These are phyloP conservation scores for Aspergillus fumigatiaffinis DNA, from an alignment of 2,329 filamentous ascomycete genomes.

Conservation along the genomic window DNA sequence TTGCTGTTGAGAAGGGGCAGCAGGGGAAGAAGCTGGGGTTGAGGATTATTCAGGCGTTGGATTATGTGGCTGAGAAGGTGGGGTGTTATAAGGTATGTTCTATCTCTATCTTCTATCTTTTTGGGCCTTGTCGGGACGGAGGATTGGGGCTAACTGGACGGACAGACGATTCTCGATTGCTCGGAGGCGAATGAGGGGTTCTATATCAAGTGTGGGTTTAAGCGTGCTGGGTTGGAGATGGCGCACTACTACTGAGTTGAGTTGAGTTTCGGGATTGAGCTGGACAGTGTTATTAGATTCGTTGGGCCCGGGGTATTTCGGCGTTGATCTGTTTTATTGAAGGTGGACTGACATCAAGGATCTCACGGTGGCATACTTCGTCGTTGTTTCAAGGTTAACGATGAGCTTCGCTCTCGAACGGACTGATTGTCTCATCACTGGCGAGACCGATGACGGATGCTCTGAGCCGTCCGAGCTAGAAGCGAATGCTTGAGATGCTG, in stretches of 20 bases:
- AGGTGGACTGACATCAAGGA: not conserved
- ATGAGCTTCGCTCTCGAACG: not conserved
- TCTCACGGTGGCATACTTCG: not conserved
- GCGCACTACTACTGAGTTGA: conserved; percentile 72
- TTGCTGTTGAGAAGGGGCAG: conserved; percentile 89
- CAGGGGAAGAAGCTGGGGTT: conserved; percentile 96
- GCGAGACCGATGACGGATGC: not conserved
- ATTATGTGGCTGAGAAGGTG: conserved; percentile 79
- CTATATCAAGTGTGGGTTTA: conserved; percentile 96
- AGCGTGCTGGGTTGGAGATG: conserved; percentile 90
- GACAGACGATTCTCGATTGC: conserved; percentile 86
- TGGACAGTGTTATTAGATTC: conserved; percentile 1
- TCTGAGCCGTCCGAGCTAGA: not conserved
- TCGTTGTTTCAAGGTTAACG: not conserved
- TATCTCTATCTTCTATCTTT: not conserved
- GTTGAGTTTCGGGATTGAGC: not conserved
- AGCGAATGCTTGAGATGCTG: too few species aligned
- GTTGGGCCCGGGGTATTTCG: not conserved
- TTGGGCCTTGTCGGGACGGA: not conserved
- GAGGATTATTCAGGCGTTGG: conserved; percentile 88
- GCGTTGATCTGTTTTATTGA: not conserved
- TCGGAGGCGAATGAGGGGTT: conserved; percentile 95
- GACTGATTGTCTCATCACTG: not conserved
- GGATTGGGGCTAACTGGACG: conserved; percentile 9
- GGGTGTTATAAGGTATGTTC: conserved; percentile 79